Evolutionary conservation across 495 filamentous ascomycete species (phyloP).

Genomic region (Friedmanniomyces endolithicus): DNA sequence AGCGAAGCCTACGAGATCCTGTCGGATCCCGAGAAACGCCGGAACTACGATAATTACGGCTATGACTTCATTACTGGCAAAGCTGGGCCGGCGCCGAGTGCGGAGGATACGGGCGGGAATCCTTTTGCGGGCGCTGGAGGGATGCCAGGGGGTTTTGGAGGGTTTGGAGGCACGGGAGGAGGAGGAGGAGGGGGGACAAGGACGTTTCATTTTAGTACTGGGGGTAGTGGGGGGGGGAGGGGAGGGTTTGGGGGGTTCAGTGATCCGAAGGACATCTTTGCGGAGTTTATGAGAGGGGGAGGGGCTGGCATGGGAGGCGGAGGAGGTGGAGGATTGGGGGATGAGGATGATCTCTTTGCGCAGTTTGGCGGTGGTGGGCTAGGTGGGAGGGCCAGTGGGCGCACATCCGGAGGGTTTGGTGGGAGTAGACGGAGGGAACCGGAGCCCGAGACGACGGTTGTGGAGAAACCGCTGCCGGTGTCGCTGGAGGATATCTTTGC

Average conservation of each 20-base stretch:
- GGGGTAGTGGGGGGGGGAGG: conserved; percentile 33
- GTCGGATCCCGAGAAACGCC: conserved; percentile 91
- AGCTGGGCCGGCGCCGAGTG: conserved; percentile 48
- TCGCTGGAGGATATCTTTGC: conserved; percentile 76
- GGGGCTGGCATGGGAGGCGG: conserved; percentile 33
- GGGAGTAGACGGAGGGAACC: conserved; percentile 35
- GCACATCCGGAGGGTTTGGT: conserved; percentile 32
- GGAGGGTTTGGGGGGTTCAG: conserved; percentile 61
- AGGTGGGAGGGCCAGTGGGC: conserved; percentile 26
- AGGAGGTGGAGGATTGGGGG: conserved; percentile 21
- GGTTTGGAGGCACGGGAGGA: conserved; percentile 42
- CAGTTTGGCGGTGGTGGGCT: conserved; percentile 14
- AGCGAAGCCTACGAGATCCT: conserved; percentile 97
- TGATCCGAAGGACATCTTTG: conserved; percentile 72
- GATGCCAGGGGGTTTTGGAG: conserved; percentile 45
- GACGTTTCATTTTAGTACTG: conserved; percentile 65
- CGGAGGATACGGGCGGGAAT: conserved; percentile 35
- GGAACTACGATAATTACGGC: conserved; percentile 88
- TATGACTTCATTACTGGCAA: conserved; percentile 85
- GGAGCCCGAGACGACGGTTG: conserved; percentile 68
- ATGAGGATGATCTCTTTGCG: conserved; percentile 35
- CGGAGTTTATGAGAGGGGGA: conserved; percentile 58
- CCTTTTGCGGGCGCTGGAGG: conserved; percentile 38
- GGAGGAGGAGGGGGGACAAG: conserved; percentile 39
- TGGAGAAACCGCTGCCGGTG: conserved; percentile 71